Evolutionary conservation across 352 stramenopile genomes (phyloP).

Genomic region (Pythium scleroteichum): DNA sequence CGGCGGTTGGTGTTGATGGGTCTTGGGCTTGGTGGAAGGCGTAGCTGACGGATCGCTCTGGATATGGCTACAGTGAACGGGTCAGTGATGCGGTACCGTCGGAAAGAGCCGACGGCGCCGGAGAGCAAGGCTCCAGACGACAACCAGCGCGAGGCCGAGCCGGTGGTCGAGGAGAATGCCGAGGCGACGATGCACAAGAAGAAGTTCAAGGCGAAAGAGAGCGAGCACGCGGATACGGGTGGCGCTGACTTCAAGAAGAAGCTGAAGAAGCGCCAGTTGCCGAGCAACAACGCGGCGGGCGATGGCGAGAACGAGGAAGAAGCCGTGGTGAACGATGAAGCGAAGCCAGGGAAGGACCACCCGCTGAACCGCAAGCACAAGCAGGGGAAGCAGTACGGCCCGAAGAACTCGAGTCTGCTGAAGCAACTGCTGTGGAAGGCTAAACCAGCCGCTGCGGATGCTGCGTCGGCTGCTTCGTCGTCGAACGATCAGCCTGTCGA

Average conservation of each 20-base stretch:
- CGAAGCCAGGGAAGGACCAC: neutral
- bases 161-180: neutral
- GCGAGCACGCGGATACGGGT: neutral
- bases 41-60: neutral
- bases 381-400: constrained; percentile 8
- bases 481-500: neutral
- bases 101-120: constrained; percentile 41
- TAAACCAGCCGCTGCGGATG: constrained; percentile 25
- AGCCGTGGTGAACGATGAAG: neutral
- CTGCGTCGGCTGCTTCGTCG: neutral
- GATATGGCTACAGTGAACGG: neutral
- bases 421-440: constrained; percentile 70
- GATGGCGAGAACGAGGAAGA: neutral
- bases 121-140: constrained; percentile 14
- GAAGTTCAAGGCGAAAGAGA: constrained; percentile 20
- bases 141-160: constrained; percentile 31
- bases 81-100: constrained; percentile 47
- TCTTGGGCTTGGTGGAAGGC: neutral
- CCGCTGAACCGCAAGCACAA: constrained; percentile 19
- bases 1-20: neutral
- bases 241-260: constrained; percentile 19
- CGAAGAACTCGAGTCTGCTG: constrained; percentile 32
- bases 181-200: constrained; percentile 23
- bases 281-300: neutral
- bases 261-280: constrained; percentile 20